Base-by-base conservation (phyloP, 352 stramenopile genomes). In the Pythium biforme region DNA sequence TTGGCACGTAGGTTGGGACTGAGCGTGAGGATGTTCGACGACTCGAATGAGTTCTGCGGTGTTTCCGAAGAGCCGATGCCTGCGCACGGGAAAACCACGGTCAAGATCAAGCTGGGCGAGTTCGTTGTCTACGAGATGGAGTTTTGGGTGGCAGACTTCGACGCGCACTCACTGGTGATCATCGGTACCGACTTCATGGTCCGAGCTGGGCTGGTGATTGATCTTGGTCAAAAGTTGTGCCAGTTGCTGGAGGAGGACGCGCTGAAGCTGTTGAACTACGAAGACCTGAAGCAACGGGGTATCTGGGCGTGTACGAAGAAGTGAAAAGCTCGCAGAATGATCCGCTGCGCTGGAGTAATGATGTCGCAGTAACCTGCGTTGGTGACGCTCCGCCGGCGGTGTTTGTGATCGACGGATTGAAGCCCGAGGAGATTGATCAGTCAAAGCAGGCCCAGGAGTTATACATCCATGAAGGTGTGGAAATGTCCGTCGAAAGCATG, bases 171-270 rank as follows among this genome's bases (percentile, higher is more conserved):
- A 15, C 20, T 70, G 8, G 12, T 70, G 12, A 64, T 70, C 34
- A 1, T 70, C 0, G 63, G 63, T 7, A 61, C 63, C 1, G 63
- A 70, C 33, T 70, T 64, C 27, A 70, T 70, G 63, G 26, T 64
- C 5, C n/a, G 55, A 17, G 55, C 62, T 4, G 62, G 62, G 2
- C 5, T 69, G 0, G 22, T 39, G 3, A 23, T 64, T 4, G 55
- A 69, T n/a, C 17, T 31, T 69, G 34, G n/a, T n/a, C n/a, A 39
- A 31, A 7, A 2, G n/a, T 3, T 7, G n/a, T 20, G 2, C 11
- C 19, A 5, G 5, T 19, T 61, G 26, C 25, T 62, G 9, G 25
- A 5, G 6, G 54, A 55, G 15, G 43, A 62, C 4, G 39, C 5
- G 10, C 45, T 53, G 55, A 45, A 41, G 29, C 0, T 8, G 19